Conservation (phyloP, 306 rosid genomes). For the Sphenostylis stenocarpa region DNA sequence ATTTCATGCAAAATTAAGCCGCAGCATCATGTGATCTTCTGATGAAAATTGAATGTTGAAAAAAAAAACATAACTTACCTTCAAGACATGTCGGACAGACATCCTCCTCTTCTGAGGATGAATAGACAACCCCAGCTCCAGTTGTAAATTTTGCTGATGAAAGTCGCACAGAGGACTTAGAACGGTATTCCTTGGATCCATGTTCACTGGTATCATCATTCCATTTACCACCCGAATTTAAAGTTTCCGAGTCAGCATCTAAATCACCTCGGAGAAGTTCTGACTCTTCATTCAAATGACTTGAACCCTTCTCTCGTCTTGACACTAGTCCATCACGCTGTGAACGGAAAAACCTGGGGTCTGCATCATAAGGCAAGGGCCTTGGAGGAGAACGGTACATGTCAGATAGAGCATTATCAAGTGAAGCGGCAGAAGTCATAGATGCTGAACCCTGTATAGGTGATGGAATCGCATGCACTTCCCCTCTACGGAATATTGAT, state of each 20-base stretch:
- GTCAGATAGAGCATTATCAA: slow-evolving; percentile 79
- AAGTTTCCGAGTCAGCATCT: slow-evolving; percentile 63
- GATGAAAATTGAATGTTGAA: background rate
- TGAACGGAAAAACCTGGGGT: slow-evolving; percentile 69
- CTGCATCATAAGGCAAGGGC: slow-evolving; percentile 97
- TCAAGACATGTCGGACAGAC: slow-evolving; percentile 98
- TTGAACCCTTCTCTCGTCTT: slow-evolving; percentile 90
- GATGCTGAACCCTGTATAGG: slow-evolving; percentile 80
- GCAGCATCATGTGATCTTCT: background rate
- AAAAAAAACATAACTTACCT: slow-evolving; percentile 47
- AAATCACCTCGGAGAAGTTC: slow-evolving; percentile 77
- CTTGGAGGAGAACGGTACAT: slow-evolving; percentile 96
- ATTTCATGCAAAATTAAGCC: background rate
- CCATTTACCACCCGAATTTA: slow-evolving; percentile 67
- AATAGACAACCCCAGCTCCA: slow-evolving; percentile 49
- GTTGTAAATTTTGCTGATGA: slow-evolving; percentile 60
- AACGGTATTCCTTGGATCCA: slow-evolving; percentile 69
- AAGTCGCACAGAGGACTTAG: slow-evolving; percentile 62
- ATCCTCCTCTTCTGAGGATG: slow-evolving; percentile 91
- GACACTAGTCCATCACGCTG: slow-evolving; percentile 79
- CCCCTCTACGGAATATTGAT: slow-evolving; percentile 80
- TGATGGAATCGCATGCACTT: slow-evolving; percentile 70
- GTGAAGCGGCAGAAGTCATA: slow-evolving; percentile 67
- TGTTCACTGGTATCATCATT: slow-evolving; percentile 62
- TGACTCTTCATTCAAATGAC: slow-evolving; percentile 84